Percentiles rank a stretch among this genome's conserved stretches.
phyloP scores from a whole-genome alignment of 179 eudicot species.

The Gypsophila paniculata region DNA sequence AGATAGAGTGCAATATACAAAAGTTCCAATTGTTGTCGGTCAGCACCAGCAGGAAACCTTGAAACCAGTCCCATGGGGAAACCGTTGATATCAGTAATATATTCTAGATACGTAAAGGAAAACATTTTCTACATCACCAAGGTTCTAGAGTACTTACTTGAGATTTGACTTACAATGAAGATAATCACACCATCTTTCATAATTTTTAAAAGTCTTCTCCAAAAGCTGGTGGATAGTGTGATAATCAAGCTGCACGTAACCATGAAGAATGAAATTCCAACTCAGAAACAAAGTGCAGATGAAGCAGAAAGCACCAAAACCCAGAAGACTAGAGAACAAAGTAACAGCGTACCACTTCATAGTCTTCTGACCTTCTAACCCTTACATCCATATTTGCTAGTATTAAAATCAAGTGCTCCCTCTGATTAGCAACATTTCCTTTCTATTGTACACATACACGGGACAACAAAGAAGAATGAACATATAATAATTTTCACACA shows the following conservation, averaged over 20 bases:
- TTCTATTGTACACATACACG: constrained; percentile 39
- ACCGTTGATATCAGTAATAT: constrained; percentile 1
- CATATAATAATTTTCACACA: not conserved
- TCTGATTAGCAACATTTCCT: constrained; percentile 96
- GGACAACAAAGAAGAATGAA: constrained; percentile 16
- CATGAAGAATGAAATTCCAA: constrained; percentile 10
- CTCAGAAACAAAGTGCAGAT: not conserved
- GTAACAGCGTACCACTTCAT: constrained; percentile 48
- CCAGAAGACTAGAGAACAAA: not conserved
- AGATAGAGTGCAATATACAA: constrained; percentile 89
- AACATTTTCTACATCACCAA: not conserved
- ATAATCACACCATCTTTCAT: constrained; percentile 78
- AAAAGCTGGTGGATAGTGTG: constrained; percentile 51
- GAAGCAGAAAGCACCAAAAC: constrained; percentile 16
- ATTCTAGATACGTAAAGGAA: not conserved
- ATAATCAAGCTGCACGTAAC: constrained; percentile 57
- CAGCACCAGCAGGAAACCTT: constrained; percentile 56
- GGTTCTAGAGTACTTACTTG: constrained; percentile 44
- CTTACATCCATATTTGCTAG: constrained; percentile 93
- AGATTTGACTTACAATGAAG: constrained; percentile 63
- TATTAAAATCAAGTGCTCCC: constrained; percentile 92
- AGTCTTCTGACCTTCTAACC: constrained; percentile 37
- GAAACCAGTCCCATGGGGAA: constrained; percentile 19
- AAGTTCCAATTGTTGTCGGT: constrained; percentile 64
- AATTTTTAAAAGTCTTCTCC: constrained; percentile 75